A percentile compares a stretch with the other conserved stretches of the same genome.
Evolutionary conservation across 305 asterid species (phyloP).

Genomic region (Rubia peregrina): DNA sequence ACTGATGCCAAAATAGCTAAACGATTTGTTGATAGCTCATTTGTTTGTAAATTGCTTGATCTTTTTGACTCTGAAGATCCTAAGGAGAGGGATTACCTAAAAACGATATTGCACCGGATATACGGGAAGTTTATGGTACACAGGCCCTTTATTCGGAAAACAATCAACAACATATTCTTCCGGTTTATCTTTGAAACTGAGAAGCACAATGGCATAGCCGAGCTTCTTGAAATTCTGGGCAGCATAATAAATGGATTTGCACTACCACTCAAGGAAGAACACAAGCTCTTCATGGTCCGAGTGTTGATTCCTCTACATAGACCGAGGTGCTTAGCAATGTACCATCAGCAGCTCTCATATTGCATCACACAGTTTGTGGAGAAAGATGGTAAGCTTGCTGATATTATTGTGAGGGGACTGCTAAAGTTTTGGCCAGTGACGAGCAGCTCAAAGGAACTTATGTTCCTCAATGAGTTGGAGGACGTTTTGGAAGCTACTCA

Average conservation of each 20-base stretch:
- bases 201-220: slow-evolving; percentile 68
- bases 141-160: slow-evolving; percentile 71
- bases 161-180: slow-evolving; percentile 69
- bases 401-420: slow-evolving; percentile 61
- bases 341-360: slow-evolving; percentile 73
- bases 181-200: slow-evolving; percentile 70
- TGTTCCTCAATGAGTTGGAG: slow-evolving; percentile 79
- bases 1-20: slow-evolving; percentile 71
- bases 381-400: slow-evolving; percentile 84
- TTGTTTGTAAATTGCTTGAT: slow-evolving; percentile 65
- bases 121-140: slow-evolving; percentile 89
- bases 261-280: slow-evolving; percentile 78
- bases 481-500: slow-evolving; percentile 78
- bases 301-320: slow-evolving; percentile 73
- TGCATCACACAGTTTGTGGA: slow-evolving; percentile 71
- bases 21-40: slow-evolving; percentile 55
- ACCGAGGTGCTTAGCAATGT: slow-evolving; percentile 71
- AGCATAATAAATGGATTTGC: slow-evolving; percentile 83
- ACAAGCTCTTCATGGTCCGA: slow-evolving; percentile 65
- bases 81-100: slow-evolving; percentile 70
- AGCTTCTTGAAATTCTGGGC: slow-evolving; percentile 69
- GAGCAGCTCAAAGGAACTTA: slow-evolving; percentile 72
- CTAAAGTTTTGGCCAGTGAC: slow-evolving; percentile 78
- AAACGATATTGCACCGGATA: slow-evolving; percentile 69
- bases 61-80: slow-evolving; percentile 87